These are phyloP conservation scores for Podospora pseudoanserina DNA, from an alignment of 495 filamentous ascomycete species.

Conservation along the genomic window DNA sequence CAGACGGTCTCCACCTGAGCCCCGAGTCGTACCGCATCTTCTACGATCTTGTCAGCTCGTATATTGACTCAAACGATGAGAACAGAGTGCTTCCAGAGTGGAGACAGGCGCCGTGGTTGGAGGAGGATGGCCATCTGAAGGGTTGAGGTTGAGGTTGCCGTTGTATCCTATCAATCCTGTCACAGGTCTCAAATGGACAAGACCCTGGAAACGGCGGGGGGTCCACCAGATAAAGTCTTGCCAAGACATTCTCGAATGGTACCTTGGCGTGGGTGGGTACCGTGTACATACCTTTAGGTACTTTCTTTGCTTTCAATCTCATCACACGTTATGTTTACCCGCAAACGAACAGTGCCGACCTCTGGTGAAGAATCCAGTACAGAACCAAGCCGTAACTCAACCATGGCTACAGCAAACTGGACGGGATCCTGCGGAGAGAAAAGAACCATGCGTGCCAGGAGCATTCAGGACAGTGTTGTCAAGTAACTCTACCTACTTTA, in stretches of 20 bases:
- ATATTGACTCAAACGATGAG: constrained; percentile 40
- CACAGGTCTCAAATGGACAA: not conserved
- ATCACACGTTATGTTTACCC: not conserved
- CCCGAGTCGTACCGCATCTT: constrained; percentile 49
- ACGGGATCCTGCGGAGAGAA: not conserved
- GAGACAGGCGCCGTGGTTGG: constrained; percentile 36
- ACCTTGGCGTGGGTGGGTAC: not conserved
- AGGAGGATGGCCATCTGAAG: constrained; percentile 25
- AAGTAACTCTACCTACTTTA: not conserved
- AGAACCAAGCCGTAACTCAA: not conserved
- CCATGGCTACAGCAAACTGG: not conserved
- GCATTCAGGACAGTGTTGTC: not conserved
- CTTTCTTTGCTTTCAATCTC: not conserved
- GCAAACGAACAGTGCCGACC: not conserved
- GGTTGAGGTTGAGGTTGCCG: not conserved
- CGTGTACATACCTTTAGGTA: not conserved
- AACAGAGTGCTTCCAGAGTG: constrained; percentile 44
- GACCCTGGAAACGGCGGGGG: not conserved
- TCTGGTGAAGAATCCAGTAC: not conserved
- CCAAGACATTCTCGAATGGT: not conserved
- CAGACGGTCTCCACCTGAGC: constrained; percentile 54
- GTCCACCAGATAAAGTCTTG: not conserved
- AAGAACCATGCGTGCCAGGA: not conserved
- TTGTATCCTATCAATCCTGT: not conserved
- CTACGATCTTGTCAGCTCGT: constrained; percentile 41